A percentile compares a stretch with the other conserved stretches of the same genome.
Evolutionary conservation across 768 basidiomycete species (phyloP).

Genomic region (Ramaria sp.): DNA sequence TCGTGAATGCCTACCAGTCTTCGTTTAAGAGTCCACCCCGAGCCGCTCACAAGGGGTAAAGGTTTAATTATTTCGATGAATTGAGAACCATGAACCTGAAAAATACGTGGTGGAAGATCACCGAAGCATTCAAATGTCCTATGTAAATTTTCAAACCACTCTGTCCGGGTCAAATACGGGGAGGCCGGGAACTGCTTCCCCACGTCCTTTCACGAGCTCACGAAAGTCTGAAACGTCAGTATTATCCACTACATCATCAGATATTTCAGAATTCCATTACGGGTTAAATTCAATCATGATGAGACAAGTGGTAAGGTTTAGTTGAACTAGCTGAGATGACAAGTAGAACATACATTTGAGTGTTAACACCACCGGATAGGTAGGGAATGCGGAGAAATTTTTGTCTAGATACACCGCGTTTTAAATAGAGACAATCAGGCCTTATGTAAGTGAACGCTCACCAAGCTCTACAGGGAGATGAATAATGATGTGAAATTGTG

Average conservation of each 20-base stretch:
- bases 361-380: conserved; percentile 71
- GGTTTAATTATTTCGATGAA: conserved; percentile 70
- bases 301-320: too few relatives aligned
- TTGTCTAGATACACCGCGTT: conserved; percentile 32
- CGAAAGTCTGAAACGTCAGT: conserved; percentile 31
- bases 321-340: not conserved
- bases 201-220: conserved; percentile 28
- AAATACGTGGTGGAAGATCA: not conserved
- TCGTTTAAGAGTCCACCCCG: conserved; percentile 66
- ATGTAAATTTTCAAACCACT: conserved; percentile 34
- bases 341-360: conserved; percentile 43
- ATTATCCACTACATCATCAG: not conserved
- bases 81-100: conserved; percentile 68
- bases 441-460: not conserved
- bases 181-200: conserved; percentile 44
- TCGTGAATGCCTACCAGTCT: conserved; percentile 64
- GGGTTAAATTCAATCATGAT: too few relatives aligned
- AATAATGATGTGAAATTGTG: not conserved
- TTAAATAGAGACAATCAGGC: not conserved
- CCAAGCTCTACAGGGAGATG: conserved; percentile 18
- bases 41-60: conserved; percentile 64
- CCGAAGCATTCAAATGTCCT: not conserved
- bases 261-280: not conserved
- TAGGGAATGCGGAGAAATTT: conserved; percentile 68
- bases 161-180: conserved; percentile 62